Conservation (phyloP, 176 grass and related monocot species). For the Saccharum spontaneum region DNA sequence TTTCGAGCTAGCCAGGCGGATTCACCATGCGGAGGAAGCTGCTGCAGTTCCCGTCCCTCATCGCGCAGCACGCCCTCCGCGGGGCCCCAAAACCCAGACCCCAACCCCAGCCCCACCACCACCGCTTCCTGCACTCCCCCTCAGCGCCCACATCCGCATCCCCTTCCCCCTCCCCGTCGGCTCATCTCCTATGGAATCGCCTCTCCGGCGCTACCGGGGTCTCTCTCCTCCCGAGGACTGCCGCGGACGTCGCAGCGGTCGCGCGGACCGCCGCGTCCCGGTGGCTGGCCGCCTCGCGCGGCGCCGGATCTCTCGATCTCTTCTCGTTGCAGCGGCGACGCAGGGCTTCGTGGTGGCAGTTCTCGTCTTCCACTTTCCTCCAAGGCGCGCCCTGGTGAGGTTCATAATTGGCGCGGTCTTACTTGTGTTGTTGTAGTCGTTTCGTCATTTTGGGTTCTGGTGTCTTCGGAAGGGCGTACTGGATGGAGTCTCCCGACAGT, state of each 20-base stretch:
- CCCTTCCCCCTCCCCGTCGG: neutral
- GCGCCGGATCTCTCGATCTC: slow-evolving; percentile 28
- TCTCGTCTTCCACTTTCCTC: slow-evolving; percentile 13
- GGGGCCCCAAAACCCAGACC: slow-evolving; percentile 18
- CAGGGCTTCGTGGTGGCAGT: neutral
- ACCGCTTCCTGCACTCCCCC: slow-evolving; percentile 24
- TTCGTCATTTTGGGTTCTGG: slow-evolving; percentile 22
- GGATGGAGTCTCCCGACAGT: slow-evolving; percentile 34
- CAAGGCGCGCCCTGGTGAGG: slow-evolving; percentile 34
- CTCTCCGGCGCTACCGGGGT: neutral
- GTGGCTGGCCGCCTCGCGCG: slow-evolving; percentile 19
- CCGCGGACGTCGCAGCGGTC: slow-evolving; percentile 21
- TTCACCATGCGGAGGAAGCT: slow-evolving; percentile 35
- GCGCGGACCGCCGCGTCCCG: slow-evolving; percentile 15
- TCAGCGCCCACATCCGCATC: neutral
- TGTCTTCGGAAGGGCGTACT: slow-evolving; percentile 48
- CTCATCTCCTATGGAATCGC: slow-evolving; percentile 26
- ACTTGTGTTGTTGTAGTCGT: neutral
- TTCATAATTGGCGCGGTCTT: slow-evolving; percentile 9
- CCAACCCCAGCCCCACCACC: neutral
- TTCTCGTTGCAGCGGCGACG: slow-evolving; percentile 46
- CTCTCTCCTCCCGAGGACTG: slow-evolving; percentile 28
- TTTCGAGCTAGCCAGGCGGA: neutral
- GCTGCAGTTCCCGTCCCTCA: slow-evolving; percentile 33
- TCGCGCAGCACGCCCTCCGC: slow-evolving; percentile 41